Base-by-base conservation (phyloP, 1,284 basidiomycete genomes). In the Ganoderma leucocontextum region DNA sequence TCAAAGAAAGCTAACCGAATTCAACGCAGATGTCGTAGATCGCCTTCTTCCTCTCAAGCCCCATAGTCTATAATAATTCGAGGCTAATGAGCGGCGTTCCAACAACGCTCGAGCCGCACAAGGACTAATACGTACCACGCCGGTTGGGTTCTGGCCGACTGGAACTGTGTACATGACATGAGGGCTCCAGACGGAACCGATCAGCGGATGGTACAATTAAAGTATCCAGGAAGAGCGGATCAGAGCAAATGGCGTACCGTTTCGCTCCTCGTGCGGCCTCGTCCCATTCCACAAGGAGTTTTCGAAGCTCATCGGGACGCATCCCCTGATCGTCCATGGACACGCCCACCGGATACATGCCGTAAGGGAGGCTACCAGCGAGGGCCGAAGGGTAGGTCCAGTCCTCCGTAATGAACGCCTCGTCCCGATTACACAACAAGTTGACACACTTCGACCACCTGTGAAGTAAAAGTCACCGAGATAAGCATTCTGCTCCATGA, bases 1-100 rank as follows among this genome's bases (percentile, higher is more conserved):
- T 61, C 35, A 19, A 38, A 13, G 7, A 38, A 13, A 62, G 70
- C 81, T 62, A 73, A 88, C 91, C 91, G 78, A 89, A 95, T 80
- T 94, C 91, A 64, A 91, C 88, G 70, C 91, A 93, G 67, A 95
- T 83, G 36, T 89, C 86, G 78, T 96, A 96, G 65, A 96, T 91
- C 63, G 87, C 88, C 79, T 91, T 87, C 82, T 95, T 95, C 72
- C 94, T 84, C 66, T 84, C 77, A 4, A 80, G 78, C n/a, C 84
- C 80, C 87, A 92, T 91, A 0, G 91, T 92, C 86, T 90, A 67
- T 6, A 65, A 59, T 61, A 29, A 19, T 4, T 15, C 22, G 4
- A 57, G 39, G 42, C 41, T 25, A 38, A 57, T 68, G n/a, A 57
- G 60, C 60, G 12, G 49, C 8, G 35, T 35, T 41, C 29, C 25